phyloP scores from a whole-genome alignment of 805 yeast genomes.

The Schwanniomyces polymorphus region DNA sequence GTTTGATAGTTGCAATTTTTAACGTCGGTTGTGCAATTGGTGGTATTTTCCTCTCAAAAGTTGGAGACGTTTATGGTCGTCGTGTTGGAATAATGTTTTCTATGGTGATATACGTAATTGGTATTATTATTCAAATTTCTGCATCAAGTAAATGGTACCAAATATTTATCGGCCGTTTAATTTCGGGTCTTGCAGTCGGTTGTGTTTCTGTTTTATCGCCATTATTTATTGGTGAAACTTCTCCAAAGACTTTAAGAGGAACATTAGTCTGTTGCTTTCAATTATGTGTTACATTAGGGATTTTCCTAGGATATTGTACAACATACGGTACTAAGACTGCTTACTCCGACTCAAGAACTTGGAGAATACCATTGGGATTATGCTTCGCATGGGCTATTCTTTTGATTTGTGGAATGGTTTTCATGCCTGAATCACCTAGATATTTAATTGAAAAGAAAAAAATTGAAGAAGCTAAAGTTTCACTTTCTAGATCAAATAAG shows the following conservation, averaged over 20 bases:
- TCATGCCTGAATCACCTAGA: conserved; percentile 72
- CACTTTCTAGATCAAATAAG: conserved; percentile 60
- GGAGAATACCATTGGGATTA: conserved; percentile 67
- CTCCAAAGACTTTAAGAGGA: conserved; percentile 74
- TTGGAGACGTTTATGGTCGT: conserved; percentile 63
- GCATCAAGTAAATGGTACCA: conserved; percentile 60
- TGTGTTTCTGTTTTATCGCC: conserved; percentile 68
- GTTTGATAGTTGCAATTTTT: conserved; percentile 55
- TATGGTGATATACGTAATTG: conserved; percentile 58
- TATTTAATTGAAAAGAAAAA: conserved; percentile 52
- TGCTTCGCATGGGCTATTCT: conserved; percentile 53
- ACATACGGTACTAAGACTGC: conserved; percentile 58
- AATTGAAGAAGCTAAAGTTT: conserved; percentile 51
- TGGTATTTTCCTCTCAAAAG: conserved; percentile 55
- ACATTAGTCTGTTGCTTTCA: conserved; percentile 69
- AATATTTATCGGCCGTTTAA: conserved; percentile 59
- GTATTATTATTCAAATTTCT: conserved; percentile 60
- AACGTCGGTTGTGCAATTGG: conserved; percentile 74
- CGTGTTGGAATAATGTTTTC: conserved; percentile 53
- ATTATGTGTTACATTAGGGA: conserved; percentile 69
- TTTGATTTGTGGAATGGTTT: conserved; percentile 50
- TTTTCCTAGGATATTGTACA: conserved; percentile 66
- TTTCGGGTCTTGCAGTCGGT: conserved; percentile 80
- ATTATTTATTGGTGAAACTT: conserved; percentile 63
- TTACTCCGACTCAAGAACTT: conserved; percentile 52